Base-by-base conservation (phyloP, 345 rosid genomes). In the Salix brachista region DNA sequence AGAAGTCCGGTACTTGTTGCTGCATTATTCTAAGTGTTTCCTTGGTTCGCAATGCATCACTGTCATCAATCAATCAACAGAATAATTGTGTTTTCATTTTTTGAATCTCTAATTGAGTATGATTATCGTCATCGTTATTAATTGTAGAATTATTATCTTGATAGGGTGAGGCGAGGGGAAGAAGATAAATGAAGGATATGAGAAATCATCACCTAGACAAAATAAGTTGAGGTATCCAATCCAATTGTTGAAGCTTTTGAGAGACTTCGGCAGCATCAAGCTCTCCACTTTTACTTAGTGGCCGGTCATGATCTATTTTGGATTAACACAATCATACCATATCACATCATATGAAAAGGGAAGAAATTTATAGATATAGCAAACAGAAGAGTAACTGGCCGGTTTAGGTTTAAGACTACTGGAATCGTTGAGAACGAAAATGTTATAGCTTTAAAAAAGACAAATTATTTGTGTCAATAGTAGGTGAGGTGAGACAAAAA, bases 21-120 rank as follows among this genome's bases (percentile, higher is more conserved):
- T 93, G 99, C 99, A 96, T 96, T 79, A 90, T 85, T 77, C 74
- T 81, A 62, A 95, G 90, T 11, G 99, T 96, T 87, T 93, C 92
- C 30, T 80, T 84, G 6, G 98, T 89, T 10, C 98, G 84, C 74
- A 86, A 79, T 10, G 98, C 99, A 80, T 96, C 97, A 26, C 99
- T 96, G 85, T 70, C 79, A 66, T 10, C 21, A 66, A 37, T 32
- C 25, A 32, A 66, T 34, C 69, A 36, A 66, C 34, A 66, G 19
- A 16, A 30, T 39, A 66, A 66, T 28, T 13, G 18, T 13, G n/a
- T 46, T 46, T 46, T 46, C 4, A 14, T 4, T 46, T 46, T 46
- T 46, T 46, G 1, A 0, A 58, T n/a, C 23, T 58, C 11, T 58
- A 23, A 58, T 23, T 3, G 61, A 56, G 61, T 21, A 56, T 56